phyloP scores from a whole-genome alignment of 441 rosid species.

The Dalechampia spathulata region DNA sequence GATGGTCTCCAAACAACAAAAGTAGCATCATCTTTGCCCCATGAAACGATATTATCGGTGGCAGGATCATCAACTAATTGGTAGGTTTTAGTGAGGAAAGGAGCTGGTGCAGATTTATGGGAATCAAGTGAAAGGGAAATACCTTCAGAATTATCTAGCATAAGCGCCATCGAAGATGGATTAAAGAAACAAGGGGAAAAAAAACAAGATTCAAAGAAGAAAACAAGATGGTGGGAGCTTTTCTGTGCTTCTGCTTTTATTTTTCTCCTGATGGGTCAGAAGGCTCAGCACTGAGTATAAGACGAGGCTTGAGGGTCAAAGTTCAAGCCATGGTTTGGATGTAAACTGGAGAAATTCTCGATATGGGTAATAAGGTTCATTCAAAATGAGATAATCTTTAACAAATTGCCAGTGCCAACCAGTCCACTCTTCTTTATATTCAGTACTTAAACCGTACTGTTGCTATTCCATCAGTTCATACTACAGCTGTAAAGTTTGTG shows the following conservation, averaged over 20 bases:
- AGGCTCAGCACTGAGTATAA: background rate
- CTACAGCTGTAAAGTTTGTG: too few species aligned
- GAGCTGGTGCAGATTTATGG: conserved; percentile 82
- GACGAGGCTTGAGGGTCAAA: too few species aligned
- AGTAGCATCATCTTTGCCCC: conserved; percentile 88
- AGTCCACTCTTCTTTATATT: too few species aligned
- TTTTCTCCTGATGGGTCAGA: background rate
- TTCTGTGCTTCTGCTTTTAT: too few species aligned
- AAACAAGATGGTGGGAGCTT: background rate
- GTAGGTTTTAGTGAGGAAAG: conserved; percentile 85
- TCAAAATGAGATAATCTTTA: too few species aligned
- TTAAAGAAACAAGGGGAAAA: background rate
- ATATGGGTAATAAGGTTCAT: too few species aligned
- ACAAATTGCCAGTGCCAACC: too few species aligned
- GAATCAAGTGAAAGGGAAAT: conserved; percentile 69
- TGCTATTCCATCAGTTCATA: too few species aligned
- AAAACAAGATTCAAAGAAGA: background rate
- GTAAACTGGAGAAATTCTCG: too few species aligned
- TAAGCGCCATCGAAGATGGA: conserved; percentile 34
- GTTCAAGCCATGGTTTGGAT: too few species aligned
- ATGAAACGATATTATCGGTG: conserved; percentile 81
- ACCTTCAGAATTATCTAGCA: conserved; percentile 60
- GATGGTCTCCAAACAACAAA: conserved; percentile 92
- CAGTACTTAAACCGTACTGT: too few species aligned
- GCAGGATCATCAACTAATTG: conserved; percentile 84